These are phyloP conservation scores for Apiospora malaysiana DNA, from an alignment of 2,329 filamentous ascomycete genomes.

Conservation along the genomic window DNA sequence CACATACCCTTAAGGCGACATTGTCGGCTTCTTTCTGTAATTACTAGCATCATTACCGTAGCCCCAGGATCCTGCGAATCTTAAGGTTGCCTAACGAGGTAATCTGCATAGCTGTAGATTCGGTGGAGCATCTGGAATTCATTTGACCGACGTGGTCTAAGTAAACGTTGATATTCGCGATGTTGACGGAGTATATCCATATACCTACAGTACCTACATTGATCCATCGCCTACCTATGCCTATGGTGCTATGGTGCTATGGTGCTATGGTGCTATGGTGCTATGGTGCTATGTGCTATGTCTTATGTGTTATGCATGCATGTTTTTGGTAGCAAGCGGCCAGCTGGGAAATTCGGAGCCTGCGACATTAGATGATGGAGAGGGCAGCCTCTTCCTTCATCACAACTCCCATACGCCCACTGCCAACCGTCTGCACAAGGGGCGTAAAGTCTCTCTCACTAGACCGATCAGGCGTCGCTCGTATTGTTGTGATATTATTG, in stretches of 20 bases:
- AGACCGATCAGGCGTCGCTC: slow-evolving; percentile 3
- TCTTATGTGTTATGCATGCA: not conserved
- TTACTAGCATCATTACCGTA: not conserved
- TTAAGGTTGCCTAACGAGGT: not conserved
- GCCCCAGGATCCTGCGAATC: not conserved
- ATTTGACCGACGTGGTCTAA: not conserved
- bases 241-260: no score
- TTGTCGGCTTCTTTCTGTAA: not conserved
- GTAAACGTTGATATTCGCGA: not conserved
- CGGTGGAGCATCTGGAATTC: slow-evolving; percentile 1
- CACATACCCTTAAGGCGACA: slow-evolving; percentile 1
- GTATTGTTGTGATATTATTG: slow-evolving; percentile 15
- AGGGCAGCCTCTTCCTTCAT: slow-evolving; percentile 6
- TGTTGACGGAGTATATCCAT: not conserved
- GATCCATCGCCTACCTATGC: not conserved
- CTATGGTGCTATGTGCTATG: no score
- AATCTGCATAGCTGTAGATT: slow-evolving; percentile 3
- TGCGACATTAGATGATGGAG: not conserved
- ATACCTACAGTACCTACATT: not conserved
- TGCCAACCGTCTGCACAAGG: slow-evolving; percentile 3
- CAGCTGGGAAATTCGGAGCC: not conserved
- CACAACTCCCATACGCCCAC: not conserved
- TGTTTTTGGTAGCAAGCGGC: not conserved
- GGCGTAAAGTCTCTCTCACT: not conserved
- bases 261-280: no score